phyloP scores from a whole-genome alignment of 176 grass and related monocot genomes.

The Triticum aestivum region DNA sequence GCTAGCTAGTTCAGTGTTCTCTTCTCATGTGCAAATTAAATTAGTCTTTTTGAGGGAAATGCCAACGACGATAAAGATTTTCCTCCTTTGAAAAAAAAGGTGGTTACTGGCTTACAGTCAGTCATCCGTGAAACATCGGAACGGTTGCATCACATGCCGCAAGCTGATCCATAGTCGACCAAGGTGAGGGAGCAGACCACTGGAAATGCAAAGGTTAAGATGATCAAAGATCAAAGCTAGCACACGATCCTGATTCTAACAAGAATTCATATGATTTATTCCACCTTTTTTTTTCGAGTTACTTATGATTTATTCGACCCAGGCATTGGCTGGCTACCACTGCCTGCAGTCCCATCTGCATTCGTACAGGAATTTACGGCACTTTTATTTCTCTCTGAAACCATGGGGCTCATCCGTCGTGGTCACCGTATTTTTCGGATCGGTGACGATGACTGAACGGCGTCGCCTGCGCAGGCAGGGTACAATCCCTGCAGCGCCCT shows the following conservation, averaged over 20 bases:
- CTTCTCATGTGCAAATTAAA: constrained; percentile 3
- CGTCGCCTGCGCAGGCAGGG: not conserved
- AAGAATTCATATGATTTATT: constrained; percentile 20
- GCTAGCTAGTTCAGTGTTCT: not conserved
- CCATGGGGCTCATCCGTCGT: constrained; percentile 13
- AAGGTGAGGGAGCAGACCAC: not conserved
- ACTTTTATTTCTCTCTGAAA: constrained; percentile 9
- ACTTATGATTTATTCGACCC: constrained; percentile 19
- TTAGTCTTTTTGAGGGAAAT: not conserved
- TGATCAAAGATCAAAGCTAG: constrained; percentile 35
- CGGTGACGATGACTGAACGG: not conserved
- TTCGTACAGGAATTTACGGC: constrained; percentile 12
- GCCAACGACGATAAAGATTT: not conserved
- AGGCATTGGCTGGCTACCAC: constrained; percentile 32
- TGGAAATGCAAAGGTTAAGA: constrained; percentile 8
- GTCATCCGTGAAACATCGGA: not conserved
- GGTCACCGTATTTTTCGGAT: constrained; percentile 13
- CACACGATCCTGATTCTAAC: not conserved
- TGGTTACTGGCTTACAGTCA: not conserved
- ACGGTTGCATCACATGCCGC: constrained; percentile 5
- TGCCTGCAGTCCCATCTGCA: not conserved
- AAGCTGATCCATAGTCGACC: not conserved
- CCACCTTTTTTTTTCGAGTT: not conserved
- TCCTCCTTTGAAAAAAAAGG: not conserved
- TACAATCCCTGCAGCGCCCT: constrained; percentile 1